A percentile compares a stretch with the other conserved stretches of the same genome.
Evolutionary conservation across 2,329 filamentous ascomycete genomes (phyloP).

Genomic region (Sporothrix humicola): DNA sequence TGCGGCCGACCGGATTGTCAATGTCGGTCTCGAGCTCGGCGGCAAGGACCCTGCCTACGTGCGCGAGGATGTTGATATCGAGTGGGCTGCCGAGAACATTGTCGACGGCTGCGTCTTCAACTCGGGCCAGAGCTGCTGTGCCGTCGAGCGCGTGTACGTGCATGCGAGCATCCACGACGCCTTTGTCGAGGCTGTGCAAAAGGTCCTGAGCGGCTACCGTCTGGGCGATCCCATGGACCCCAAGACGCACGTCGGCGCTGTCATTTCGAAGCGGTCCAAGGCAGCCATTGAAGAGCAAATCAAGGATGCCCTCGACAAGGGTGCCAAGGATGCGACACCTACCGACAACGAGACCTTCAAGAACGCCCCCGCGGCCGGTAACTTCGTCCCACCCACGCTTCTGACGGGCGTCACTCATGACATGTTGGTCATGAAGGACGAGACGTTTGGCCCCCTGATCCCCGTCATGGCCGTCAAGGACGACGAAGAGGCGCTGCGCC

Average conservation of each 20-base stretch:
- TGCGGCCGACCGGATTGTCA: constrained; percentile 81
- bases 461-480: constrained; percentile 83
- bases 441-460: constrained; percentile 94
- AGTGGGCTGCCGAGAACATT: constrained; percentile 92
- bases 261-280: constrained; percentile 80
- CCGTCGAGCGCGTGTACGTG: constrained; percentile 90
- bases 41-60: constrained; percentile 96
- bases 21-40: constrained; percentile 87
- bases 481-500: constrained; percentile 78
- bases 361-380: constrained; percentile 75
- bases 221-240: constrained; percentile 86
- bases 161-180: constrained; percentile 81
- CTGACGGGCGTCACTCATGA: constrained; percentile 78
- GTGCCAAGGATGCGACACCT: constrained; percentile 83
- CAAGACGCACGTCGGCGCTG: constrained; percentile 82
- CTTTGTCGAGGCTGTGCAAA: constrained; percentile 79
- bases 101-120: constrained; percentile 97
- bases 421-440: constrained; percentile 89
- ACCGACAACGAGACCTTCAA: constrained; percentile 71
- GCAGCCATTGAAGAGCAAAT: constrained; percentile 79
- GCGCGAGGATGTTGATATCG: constrained; percentile 80
- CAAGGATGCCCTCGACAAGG: constrained; percentile 79
- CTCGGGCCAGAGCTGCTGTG: constrained; percentile 97
- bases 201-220: constrained; percentile 79
- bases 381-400: constrained; percentile 86